Base-by-base conservation (phyloP, 148 eudicot genomes). In the Spergularia marina region DNA sequence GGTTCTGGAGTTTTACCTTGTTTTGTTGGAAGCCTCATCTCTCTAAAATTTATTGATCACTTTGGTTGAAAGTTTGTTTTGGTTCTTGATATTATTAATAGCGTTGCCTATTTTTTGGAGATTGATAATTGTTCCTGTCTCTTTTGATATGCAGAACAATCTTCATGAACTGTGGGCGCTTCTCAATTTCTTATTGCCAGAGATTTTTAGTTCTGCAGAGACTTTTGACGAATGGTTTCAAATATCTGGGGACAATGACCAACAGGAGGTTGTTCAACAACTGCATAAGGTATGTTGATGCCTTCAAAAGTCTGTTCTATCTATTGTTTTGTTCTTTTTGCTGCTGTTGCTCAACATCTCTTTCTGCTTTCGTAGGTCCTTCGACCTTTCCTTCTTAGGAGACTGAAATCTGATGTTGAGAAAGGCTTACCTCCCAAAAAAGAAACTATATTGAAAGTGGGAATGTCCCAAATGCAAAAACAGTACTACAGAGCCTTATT, bases 381-480 rank as follows among this genome's bases (percentile, higher is more conserved):
- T 30, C 90, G 98, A 23, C 99, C 99, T 57, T 95, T 92, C 72
- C 94, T 95, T 76, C 91, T 95, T n/a, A 82, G 99, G 79, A 88
- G 99, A 60, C 83, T 95, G 90, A 95, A 95, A 78, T 92, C 98
- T 34, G 99, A 92, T 87, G 99, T 95, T 58, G 99, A 95, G 90
- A 95, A 92, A 80, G 99, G 99, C 59, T 78, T 95, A 75, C 99
- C 99, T 74, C 99, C 99, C 5, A 95, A 95, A 75, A 95, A 95
- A 80, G 99, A 95, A 82, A 95, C 99, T 51, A 95, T 95, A 34
- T 98, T 95, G 52, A 95, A 95, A 82, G 99, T 95, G 67, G 99
- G 98, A n/a, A 95, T 95, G 99, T 95, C 99, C 76, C 99, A 92
- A 82, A 90, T 95, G 99, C 99, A 95, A 84, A 95, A 95, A 85